Evolutionary conservation across 192 early-diverging fungal genomes (phyloP), one percentile per base, ranked within the genome.

Genomic region (Coemansia erecta): DNA sequence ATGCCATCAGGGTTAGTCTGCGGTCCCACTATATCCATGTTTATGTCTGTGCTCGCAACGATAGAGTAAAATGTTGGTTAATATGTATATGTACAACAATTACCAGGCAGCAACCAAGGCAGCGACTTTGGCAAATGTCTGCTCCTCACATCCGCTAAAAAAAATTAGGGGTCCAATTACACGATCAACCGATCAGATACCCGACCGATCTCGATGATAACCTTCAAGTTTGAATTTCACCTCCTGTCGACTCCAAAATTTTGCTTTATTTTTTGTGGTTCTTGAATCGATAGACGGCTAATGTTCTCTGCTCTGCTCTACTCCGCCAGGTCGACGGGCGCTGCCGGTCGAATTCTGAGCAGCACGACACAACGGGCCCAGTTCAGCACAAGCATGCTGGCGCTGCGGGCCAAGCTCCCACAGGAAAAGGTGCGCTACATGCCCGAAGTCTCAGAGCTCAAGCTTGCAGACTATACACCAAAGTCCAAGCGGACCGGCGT

Each of bases 401-500:
- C 56, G 1, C 14, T 41, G 8, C 68, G 63, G 46, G 73, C 73
- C 19, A 76, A 66, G 52, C 59, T 76, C n/a, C 67, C 67, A 8
- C 73, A 76, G 17, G 63, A 76, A 22, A 76, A 76, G 45, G 48
- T 66, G 31, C 73, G 66, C 17, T 76, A 69, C 45, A 63, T 39
- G 18, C 73, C 73, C 11, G 42, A 59, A 2, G 67, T 66, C 39
- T 41, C 55, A 11, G 64, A 72, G 37, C 64, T 72, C n/a, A 64
- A 64, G 48, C 69, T 68, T 31, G 60, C 63, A 11, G 33, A 43
- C 14, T 81, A 75, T 55, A 77, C 69, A 1, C 63, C 70, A 22
- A 53, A 87, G 8, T 87, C 89, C 35, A 59, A 80, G 67, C 84
- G 90, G 23, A 82, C 85, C 15, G 96, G 96, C 24, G 75, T 91